A percentile compares a stretch with the other conserved stretches of the same genome.
Conservation (phyloP, 768 basidiomycete genomes). For the Holtermannia corniformis region DNA sequence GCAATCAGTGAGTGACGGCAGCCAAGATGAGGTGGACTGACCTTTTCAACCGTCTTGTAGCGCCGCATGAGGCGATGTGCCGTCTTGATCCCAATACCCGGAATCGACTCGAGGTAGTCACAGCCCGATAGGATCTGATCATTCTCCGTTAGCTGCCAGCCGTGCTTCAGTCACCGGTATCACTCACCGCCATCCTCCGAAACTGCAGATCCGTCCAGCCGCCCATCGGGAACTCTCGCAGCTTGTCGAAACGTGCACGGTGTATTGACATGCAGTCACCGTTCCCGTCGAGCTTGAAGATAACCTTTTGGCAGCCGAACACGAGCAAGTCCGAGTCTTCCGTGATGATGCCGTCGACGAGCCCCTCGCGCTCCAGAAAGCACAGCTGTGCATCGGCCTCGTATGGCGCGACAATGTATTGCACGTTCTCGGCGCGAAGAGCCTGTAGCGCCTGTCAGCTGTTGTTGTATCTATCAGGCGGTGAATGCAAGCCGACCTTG, state of each 20-base stretch:
- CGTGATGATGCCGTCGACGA: constrained; percentile 85
- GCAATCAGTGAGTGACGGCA: neutral
- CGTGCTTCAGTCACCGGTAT: neutral
- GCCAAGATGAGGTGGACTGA: constrained; percentile 4
- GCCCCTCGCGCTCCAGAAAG: constrained; percentile 70
- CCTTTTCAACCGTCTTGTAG: constrained; percentile 73
- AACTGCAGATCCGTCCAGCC: constrained; percentile 89
- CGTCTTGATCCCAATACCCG: constrained; percentile 87
- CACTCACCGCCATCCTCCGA: constrained; percentile 64
- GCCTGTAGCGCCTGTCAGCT: constrained; percentile 56
- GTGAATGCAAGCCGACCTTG: constrained; percentile 52
- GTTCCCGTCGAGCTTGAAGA: constrained; percentile 78
- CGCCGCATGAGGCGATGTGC: constrained; percentile 72
- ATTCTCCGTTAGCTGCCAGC: too few species aligned
- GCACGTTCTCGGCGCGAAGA: constrained; percentile 64
- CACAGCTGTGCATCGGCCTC: constrained; percentile 97
- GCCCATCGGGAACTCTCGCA: constrained; percentile 61
- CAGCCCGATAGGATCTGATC: constrained; percentile 43
- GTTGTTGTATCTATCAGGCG: neutral
- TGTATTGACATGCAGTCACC: constrained; percentile 44
- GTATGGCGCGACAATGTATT: constrained; percentile 91
- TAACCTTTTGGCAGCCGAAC: constrained; percentile 73
- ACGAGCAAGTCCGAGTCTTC: constrained; percentile 97
- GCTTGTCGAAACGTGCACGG: constrained; percentile 40
- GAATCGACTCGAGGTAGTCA: constrained; percentile 62